Evolutionary conservation across 2,329 filamentous ascomycete species (phyloP).

Genomic region (Epichloe baconii): DNA sequence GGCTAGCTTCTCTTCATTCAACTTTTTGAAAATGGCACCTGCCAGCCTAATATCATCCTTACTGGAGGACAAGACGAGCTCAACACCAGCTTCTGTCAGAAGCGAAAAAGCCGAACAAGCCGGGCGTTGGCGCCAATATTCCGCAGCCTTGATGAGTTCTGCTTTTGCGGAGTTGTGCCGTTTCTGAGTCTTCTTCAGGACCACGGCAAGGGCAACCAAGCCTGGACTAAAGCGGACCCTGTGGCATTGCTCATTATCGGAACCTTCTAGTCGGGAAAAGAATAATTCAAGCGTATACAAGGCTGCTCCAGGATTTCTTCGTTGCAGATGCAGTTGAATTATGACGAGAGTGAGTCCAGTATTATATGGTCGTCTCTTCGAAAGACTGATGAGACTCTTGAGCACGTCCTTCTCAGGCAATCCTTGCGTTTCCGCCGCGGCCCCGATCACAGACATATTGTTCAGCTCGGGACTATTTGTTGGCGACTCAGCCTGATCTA

Average conservation of each 20-base stretch:
- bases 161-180: conserved; percentile 57
- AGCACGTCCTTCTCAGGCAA: conserved; percentile 53
- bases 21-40: conserved; percentile 62
- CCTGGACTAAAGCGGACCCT: conserved; percentile 75
- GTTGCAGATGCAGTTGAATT: conserved; percentile 66
- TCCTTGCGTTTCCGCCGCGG: conserved; percentile 58
- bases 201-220: conserved; percentile 65
- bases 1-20: conserved; percentile 51
- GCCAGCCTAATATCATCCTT: conserved; percentile 56
- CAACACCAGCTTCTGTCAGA: conserved; percentile 67
- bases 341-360: conserved; percentile 69
- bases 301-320: conserved; percentile 59
- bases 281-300: conserved; percentile 64
- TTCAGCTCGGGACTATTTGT: conserved; percentile 21
- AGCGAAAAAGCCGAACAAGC: conserved; percentile 41
- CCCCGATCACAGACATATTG: conserved; percentile 40
- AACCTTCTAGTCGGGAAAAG: conserved; percentile 56
- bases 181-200: conserved; percentile 64
- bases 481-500: conserved; percentile 17
- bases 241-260: conserved; percentile 39
- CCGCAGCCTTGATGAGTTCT: conserved; percentile 66
- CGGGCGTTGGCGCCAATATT: conserved; percentile 61
- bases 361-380: conserved; percentile 65
- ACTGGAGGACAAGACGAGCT: conserved; percentile 64
- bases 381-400: conserved; percentile 52